phyloP scores from a whole-genome alignment of 1,284 basidiomycete genomes.

The Austropuccinia psidii region DNA sequence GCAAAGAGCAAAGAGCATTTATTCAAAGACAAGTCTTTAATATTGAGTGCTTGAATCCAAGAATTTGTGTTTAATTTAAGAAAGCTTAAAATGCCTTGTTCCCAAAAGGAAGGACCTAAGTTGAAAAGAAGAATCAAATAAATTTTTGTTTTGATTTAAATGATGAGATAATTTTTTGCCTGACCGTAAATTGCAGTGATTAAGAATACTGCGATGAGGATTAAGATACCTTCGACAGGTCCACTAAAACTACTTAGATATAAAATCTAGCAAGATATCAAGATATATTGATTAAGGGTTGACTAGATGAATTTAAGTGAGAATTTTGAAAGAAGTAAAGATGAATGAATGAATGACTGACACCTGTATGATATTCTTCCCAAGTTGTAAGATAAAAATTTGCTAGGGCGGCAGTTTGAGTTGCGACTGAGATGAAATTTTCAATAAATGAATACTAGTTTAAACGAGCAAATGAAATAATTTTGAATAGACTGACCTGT shows the following conservation, averaged over 20 bases:
- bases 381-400: conserved; percentile 94
- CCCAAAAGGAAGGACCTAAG: conserved; percentile 66
- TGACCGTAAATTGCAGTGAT: conserved; percentile 67
- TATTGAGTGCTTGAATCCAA: conserved; percentile 48
- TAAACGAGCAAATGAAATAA: background rate
- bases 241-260: conserved; percentile 91
- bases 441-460: background rate
- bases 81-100: conserved; percentile 61
- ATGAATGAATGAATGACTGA: conserved; percentile 39
- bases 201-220: conserved; percentile 70
- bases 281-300: background rate
- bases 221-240: conserved; percentile 89
- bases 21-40: conserved; percentile 63
- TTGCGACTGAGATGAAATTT: conserved; percentile 54
- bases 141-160: background rate
- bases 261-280: conserved; percentile 55
- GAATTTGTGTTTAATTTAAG: conserved; percentile 56
- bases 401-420: conserved; percentile 73
- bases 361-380: conserved; percentile 93
- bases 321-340: background rate
- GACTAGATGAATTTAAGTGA: conserved; percentile 15
- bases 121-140: background rate
- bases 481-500: conserved; percentile 50
- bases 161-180: background rate
- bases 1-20: conserved; percentile 80